These are phyloP conservation scores for Leccinum truebloodii DNA, from an alignment of 768 basidiomycete genomes.

Conservation along the genomic window DNA sequence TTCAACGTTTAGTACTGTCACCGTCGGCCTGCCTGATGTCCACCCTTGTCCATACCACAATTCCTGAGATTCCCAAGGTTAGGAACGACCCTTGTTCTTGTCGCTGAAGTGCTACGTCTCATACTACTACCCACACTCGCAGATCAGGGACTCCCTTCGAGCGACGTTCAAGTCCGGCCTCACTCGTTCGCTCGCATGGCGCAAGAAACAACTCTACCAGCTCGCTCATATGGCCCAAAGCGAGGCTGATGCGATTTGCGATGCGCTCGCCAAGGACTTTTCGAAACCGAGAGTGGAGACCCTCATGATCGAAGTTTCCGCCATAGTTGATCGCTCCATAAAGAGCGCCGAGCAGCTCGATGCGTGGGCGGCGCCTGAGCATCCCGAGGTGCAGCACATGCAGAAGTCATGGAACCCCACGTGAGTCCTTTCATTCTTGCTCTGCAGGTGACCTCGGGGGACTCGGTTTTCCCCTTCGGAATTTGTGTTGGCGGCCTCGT, in stretches of 20 bases:
- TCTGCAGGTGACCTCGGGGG: too few species aligned
- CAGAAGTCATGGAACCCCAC: conserved; percentile 54
- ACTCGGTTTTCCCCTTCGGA: background rate
- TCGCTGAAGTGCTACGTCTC: background rate
- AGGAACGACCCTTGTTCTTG: background rate
- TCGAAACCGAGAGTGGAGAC: conserved; percentile 43
- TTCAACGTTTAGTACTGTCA: background rate
- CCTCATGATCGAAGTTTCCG: conserved; percentile 45
- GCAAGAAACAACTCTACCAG: conserved; percentile 64
- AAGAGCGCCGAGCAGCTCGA: conserved; percentile 51
- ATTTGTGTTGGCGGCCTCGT: background rate
- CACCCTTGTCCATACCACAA: conserved; percentile 15
- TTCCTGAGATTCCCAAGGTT: conserved; percentile 29
- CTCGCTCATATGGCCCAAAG: conserved; percentile 63
- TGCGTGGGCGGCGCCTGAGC: conserved; percentile 54
- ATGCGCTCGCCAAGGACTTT: conserved; percentile 47
- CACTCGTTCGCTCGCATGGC: conserved; percentile 56
- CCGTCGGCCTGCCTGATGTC: conserved; percentile 11
- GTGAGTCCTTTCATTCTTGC: conserved; percentile 13
- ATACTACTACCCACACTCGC: background rate
- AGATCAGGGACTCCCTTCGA: conserved; percentile 41
- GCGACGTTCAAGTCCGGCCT: conserved; percentile 51
- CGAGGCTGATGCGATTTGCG: conserved; percentile 53
- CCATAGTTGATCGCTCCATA: conserved; percentile 43
- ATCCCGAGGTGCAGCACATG: conserved; percentile 39